Evolutionary conservation across 1,139 yeast species (phyloP).

Genomic region (Kazachstania sp.): DNA sequence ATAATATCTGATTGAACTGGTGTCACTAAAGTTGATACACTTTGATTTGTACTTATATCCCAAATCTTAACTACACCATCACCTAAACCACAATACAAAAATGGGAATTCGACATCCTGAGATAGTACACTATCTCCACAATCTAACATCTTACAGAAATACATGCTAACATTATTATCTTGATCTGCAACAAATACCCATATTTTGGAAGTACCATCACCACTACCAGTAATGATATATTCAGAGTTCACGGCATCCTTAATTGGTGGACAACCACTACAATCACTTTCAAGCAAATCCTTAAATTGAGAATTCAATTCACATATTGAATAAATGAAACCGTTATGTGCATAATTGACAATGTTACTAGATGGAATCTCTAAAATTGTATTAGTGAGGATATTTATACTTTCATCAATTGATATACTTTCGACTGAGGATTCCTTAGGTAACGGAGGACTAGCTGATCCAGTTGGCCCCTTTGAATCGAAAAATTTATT

Average conservation of each 20-base stretch:
- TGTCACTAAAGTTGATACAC: conserved; percentile 50
- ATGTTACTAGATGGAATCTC: conserved; percentile 64
- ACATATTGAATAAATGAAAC: conserved; percentile 71
- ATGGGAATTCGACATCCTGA: conserved; percentile 52
- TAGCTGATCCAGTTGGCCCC: conserved; percentile 62
- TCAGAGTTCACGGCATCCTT: conserved; percentile 28
- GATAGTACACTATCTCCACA: conserved; percentile 67
- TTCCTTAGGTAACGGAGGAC: conserved; percentile 1
- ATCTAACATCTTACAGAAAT: conserved; percentile 36
- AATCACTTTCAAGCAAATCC: neutral
- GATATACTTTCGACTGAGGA: neutral
- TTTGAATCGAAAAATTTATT: conserved; percentile 83
- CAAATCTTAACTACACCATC: conserved; percentile 69
- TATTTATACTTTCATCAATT: neutral
- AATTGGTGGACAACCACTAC: conserved; percentile 3
- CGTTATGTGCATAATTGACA: conserved; percentile 80
- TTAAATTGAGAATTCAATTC: conserved; percentile 12
- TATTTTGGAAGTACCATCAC: conserved; percentile 75
- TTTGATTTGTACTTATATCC: conserved; percentile 75
- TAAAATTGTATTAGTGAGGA: conserved; percentile 28
- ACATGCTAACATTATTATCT: conserved; percentile 12
- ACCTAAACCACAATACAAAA: conserved; percentile 69
- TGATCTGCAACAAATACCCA: conserved; percentile 45
- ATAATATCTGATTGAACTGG: conserved; percentile 40
- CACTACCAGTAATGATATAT: conserved; percentile 63